Percentiles rank a stretch among this genome's conserved stretches.
These are phyloP conservation scores for Pleomassaria siparia DNA, from an alignment of 2,329 filamentous ascomycete species.

Conservation along the genomic window DNA sequence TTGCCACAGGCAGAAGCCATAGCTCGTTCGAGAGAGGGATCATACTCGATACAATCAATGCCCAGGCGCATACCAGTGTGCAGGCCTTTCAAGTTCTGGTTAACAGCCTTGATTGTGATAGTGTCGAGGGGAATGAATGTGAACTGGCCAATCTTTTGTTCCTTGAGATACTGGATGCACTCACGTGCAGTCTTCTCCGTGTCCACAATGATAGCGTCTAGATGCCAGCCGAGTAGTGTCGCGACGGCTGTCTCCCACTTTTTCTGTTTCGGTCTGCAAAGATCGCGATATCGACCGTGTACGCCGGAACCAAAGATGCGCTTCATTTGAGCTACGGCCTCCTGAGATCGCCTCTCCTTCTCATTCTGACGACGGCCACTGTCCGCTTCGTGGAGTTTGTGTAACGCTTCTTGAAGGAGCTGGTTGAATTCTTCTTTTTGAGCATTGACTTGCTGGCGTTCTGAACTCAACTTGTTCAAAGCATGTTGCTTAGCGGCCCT, in stretches of 20 bases:
- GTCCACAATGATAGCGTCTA: conserved; percentile 92
- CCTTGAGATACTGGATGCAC: conserved; percentile 91
- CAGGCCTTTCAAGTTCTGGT: conserved; percentile 87
- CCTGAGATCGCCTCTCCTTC: conserved; percentile 75
- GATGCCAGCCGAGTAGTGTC: conserved; percentile 87
- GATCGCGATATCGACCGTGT: conserved; percentile 82
- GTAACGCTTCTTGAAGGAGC: conserved; percentile 78
- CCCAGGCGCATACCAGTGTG: conserved; percentile 80
- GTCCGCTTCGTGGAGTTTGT: conserved; percentile 81
- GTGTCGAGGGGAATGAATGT: conserved; percentile 97
- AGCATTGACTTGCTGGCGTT: conserved; percentile 62
- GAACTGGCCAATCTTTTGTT: conserved; percentile 82
- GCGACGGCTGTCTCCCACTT: conserved; percentile 93
- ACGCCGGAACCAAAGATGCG: conserved; percentile 84
- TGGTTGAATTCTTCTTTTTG: conserved; percentile 87
- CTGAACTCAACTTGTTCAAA: conserved; percentile 63
- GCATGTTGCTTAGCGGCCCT: conserved; percentile 88
- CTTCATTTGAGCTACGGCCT: conserved; percentile 83
- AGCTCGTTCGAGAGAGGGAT: conserved; percentile 81
- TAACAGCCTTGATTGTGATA: conserved; percentile 90
- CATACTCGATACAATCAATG: conserved; percentile 95
- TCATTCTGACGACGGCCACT: conserved; percentile 83
- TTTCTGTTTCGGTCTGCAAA: conserved; percentile 96
- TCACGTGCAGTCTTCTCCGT: conserved; percentile 92
- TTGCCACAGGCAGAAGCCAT: conserved; percentile 95